A percentile compares a stretch with the other conserved stretches of the same genome.
Evolutionary conservation across 345 rosid species (phyloP).

Genomic region (Mallotus nudiflorus): DNA sequence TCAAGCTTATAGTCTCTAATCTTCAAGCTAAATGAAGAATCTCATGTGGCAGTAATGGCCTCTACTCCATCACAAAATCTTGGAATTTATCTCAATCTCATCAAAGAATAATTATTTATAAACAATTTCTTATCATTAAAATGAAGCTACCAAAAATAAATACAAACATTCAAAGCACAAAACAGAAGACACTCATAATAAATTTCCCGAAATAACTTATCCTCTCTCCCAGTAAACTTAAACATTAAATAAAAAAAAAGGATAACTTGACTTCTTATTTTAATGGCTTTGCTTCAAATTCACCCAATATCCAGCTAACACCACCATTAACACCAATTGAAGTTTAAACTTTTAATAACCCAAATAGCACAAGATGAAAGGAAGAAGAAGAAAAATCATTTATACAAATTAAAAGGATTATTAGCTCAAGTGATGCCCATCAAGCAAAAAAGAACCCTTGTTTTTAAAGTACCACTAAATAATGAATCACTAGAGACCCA

Average conservation of each 20-base stretch:
- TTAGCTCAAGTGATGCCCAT: background rate
- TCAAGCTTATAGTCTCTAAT: too few relatives aligned
- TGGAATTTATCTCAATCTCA: conserved; percentile 27
- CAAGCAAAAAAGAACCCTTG: background rate
- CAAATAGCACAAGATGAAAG: conserved; percentile 17
- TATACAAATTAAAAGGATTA: conserved; percentile 4
- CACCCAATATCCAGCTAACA: conserved; percentile 36
- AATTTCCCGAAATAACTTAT: conserved; percentile 28
- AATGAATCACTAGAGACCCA: conserved; percentile 21
- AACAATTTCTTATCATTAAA: conserved; percentile 11
- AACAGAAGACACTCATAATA: conserved; percentile 7
- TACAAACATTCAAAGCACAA: conserved; percentile 5
- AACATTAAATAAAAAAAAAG: conserved; percentile 16
- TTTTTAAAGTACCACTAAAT: background rate
- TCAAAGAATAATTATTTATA: conserved; percentile 44
- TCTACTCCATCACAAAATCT: conserved; percentile 63
- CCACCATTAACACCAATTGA: conserved; percentile 29
- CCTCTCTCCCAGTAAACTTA: conserved; percentile 24
- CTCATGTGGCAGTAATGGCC: too few relatives aligned
- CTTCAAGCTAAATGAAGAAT: too few relatives aligned
- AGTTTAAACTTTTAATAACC: background rate
- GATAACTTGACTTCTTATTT: conserved; percentile 40
- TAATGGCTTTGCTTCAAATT: conserved; percentile 58
- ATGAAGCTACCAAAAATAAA: background rate
- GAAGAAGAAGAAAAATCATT: conserved; percentile 9